Conservation (phyloP, 2,329 filamentous ascomycete genomes). For the Aspergillus novoparasiticus region DNA sequence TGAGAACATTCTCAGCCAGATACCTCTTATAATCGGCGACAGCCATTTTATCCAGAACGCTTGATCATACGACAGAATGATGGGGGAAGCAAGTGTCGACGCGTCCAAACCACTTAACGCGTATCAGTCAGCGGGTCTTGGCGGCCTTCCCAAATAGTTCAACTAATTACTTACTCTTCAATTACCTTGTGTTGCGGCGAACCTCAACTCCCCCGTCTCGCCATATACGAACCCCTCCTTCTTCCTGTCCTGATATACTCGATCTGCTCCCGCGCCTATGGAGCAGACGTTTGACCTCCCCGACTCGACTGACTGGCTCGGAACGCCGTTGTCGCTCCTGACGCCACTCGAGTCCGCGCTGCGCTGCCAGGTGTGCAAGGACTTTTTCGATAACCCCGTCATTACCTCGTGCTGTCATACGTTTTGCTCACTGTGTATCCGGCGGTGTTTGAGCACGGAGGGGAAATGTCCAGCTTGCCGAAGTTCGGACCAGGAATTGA, state of each 20-base stretch:
- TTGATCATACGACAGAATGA: conserved; percentile 3
- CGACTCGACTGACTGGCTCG: conserved; percentile 53
- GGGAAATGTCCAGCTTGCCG: conserved; percentile 88
- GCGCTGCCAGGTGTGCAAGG: conserved; percentile 96
- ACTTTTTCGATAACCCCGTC: conserved; percentile 93
- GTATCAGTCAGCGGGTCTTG: conserved; percentile 46
- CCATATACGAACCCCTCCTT: background rate
- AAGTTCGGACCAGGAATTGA: conserved; percentile 76
- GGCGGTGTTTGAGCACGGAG: conserved; percentile 77
- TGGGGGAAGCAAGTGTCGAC: conserved; percentile 22
- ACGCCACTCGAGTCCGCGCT: conserved; percentile 73
- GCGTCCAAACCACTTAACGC: conserved; percentile 46
- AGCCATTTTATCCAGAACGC: conserved; percentile 35
- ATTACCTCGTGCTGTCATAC: conserved; percentile 94
- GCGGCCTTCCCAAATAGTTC: conserved; percentile 18
- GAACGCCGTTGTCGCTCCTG: conserved; percentile 47
- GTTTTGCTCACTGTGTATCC: conserved; percentile 95
- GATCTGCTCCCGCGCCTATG: conserved; percentile 26
- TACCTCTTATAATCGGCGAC: conserved; percentile 65
- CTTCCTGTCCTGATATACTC: background rate
- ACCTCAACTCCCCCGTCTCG: background rate
- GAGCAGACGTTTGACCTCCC: conserved; percentile 41
- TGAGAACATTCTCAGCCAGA: conserved; percentile 74
- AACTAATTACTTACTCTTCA: background rate
- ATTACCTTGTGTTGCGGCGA: background rate